Conservation (phyloP, 805 yeast species). For the Teunomyces aglyptinius region DNA sequence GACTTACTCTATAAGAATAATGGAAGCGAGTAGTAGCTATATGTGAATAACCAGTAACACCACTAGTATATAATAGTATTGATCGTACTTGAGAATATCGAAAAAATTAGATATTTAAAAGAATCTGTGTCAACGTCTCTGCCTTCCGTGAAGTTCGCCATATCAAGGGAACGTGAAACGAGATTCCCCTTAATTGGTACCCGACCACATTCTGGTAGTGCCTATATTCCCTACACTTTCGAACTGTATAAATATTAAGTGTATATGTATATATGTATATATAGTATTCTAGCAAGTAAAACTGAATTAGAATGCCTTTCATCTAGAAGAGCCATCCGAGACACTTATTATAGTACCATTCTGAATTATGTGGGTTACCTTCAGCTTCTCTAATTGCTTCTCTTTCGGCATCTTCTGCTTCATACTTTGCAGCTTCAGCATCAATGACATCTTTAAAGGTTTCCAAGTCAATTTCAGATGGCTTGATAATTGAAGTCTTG, state of each 20-base stretch:
- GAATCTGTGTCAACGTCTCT: too few species aligned
- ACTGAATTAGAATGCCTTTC: background rate
- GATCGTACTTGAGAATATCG: too few species aligned
- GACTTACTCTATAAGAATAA: too few species aligned
- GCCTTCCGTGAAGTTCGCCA: too few species aligned
- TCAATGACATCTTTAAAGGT: conserved; percentile 57
- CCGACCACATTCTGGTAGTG: too few species aligned
- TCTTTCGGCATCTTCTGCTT: conserved; percentile 23
- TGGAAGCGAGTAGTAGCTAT: too few species aligned
- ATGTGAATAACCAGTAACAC: too few species aligned
- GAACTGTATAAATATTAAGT: background rate
- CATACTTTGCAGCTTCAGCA: conserved; percentile 36
- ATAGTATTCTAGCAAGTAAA: background rate
- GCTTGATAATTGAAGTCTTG: conserved; percentile 48
- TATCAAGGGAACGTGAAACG: too few species aligned
- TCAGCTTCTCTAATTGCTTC: conserved; percentile 34
- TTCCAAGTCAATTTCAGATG: conserved; percentile 60
- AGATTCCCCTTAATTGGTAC: too few species aligned
- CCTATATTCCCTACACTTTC: too few species aligned
- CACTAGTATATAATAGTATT: too few species aligned
- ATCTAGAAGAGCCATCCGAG: conserved; percentile 48
- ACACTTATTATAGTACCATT: conserved; percentile 49
- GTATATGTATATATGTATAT: background rate
- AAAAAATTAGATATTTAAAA: too few species aligned
- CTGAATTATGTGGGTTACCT: conserved; percentile 38